phyloP scores from a whole-genome alignment of 78 protist species.

The Planoprotostelium fungivorum region DNA sequence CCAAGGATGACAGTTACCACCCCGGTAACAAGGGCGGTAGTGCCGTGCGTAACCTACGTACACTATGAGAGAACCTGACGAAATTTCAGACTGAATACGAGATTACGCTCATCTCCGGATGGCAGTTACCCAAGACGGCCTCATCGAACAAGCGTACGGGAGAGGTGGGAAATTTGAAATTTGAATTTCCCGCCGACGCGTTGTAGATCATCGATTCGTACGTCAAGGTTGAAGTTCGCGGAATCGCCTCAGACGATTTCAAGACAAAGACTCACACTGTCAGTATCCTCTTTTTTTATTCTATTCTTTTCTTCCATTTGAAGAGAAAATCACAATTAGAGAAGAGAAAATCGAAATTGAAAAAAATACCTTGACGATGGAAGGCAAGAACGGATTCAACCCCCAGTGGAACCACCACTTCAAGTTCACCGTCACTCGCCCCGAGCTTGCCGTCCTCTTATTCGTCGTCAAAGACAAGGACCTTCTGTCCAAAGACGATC shows the following conservation, averaged over 20 bases:
- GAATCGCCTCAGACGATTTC: slow-evolving; percentile 12
- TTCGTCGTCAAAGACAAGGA: slow-evolving; percentile 45
- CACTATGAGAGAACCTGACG: not conserved
- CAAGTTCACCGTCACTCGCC: slow-evolving; percentile 15
- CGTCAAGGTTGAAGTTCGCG: slow-evolving; percentile 37
- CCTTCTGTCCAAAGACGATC: slow-evolving; percentile 17
- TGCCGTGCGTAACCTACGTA: not conserved
- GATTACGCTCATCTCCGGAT: slow-evolving; percentile 22
- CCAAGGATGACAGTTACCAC: not conserved
- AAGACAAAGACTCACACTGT: slow-evolving; percentile 17
- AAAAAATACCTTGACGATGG: not conserved
- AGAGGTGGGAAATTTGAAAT: slow-evolving; percentile 39
- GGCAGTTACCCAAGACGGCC: slow-evolving; percentile 57
- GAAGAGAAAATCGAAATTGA: no score
- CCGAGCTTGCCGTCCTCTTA: slow-evolving; percentile 36
- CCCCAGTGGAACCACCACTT: slow-evolving; percentile 60
- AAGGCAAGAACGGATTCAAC: slow-evolving; percentile 61
- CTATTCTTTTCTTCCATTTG: slow-evolving; percentile 7
- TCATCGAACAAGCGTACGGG: slow-evolving; percentile 27
- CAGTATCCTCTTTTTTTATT: not conserved
- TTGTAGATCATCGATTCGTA: slow-evolving; percentile 53
- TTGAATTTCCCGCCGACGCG: slow-evolving; percentile 18
- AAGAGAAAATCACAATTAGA: not conserved
- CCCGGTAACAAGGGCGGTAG: not conserved
- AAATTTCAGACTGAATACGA: not conserved